Base-by-base conservation (phyloP, 495 filamentous ascomycete species). In the Parachaetomium inaequale region DNA sequence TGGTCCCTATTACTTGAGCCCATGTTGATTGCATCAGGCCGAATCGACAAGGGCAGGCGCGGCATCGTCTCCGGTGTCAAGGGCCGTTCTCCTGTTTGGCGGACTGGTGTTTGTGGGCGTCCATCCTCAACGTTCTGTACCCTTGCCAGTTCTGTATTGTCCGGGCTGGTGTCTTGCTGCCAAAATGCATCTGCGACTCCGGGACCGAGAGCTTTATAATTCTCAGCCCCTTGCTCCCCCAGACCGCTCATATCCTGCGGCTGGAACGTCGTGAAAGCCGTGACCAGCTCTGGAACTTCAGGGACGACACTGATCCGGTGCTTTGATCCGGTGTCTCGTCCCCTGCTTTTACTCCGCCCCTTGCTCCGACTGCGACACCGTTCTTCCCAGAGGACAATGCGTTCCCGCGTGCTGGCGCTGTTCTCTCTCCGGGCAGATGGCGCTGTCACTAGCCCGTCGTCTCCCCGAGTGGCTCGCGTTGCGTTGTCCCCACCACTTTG, bases 281-380 rank as follows among this genome's bases (percentile, higher is more conserved):
- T 11, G 17, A 67, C 17, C 49, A 40, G 17, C 12, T 70, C 65
- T 1, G 68, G 68, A 15, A 70, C 40, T 23, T 70, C 68, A 10
- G 68, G 68, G 0, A 70, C 68, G 10, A 70, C 46, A 42, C 68
- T 70, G 12, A 70, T 60, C 31, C 68, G 56, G 50, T 51, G 61
- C 2, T 64, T 56, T 4, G 68, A 29, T 7, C 52, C 63, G 3
- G 64, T n/a, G 25, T 61, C 65, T 50, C 61, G 63, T 4, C 55
- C 55, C 36, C 65, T 42, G 42, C 68, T 70, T 49, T 64, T 70
- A 43, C 65, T 68, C 12, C 65, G 50, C 2, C 68, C 54, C 52
- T 57, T 65, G 56, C 59, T 63, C 54, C 63, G 62, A 25, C 68
- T 70, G 19, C 62, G 56, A 40, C 68, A 66, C 10, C 65, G 40